Percentiles rank a stretch among this genome's conserved stretches.
Conservation (phyloP, 352 stramenopile species). For the Pythium rhizo-oryzae region DNA sequence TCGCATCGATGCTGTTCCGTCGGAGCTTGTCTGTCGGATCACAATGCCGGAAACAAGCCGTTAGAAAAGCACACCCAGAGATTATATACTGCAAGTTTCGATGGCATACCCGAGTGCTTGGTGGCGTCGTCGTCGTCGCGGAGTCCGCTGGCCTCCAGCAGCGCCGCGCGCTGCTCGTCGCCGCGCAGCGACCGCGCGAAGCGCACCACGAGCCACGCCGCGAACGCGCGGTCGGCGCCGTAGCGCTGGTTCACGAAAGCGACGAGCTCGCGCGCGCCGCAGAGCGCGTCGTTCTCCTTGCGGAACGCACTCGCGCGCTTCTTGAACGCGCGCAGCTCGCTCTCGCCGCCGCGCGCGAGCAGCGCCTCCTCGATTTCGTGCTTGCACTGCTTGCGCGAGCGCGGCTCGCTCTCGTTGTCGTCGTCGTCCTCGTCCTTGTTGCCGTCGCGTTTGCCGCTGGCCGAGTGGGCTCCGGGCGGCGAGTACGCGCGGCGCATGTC, state of each 20-base stretch:
- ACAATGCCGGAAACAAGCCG: too few species aligned
- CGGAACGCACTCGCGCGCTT: slow-evolving; percentile 67
- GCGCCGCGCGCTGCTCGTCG: slow-evolving; percentile 51
- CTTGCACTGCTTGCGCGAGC: slow-evolving; percentile 46
- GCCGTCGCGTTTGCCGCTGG: neutral
- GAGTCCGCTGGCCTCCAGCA: slow-evolving; percentile 38
- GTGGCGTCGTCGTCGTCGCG: slow-evolving; percentile 16
- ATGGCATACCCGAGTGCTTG: slow-evolving; percentile 10
- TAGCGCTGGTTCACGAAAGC: slow-evolving; percentile 57
- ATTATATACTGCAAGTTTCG: too few species aligned
- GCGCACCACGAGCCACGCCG: slow-evolving; percentile 52
- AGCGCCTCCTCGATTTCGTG: slow-evolving; percentile 76
- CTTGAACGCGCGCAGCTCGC: slow-evolving; percentile 68
- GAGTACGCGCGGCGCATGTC: slow-evolving; percentile 42
- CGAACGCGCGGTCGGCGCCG: slow-evolving; percentile 44
- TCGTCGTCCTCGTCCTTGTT: too few species aligned
- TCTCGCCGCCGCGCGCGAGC: slow-evolving; percentile 44
- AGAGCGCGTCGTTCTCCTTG: slow-evolving; percentile 67
- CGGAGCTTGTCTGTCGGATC: slow-evolving; percentile 17
- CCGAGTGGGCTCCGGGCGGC: slow-evolving; percentile 2
- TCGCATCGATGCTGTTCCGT: slow-evolving; percentile 15
- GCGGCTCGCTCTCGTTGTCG: slow-evolving; percentile 19
- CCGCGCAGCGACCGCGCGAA: slow-evolving; percentile 61
- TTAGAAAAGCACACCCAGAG: too few species aligned
- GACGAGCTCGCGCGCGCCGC: slow-evolving; percentile 50